Conservation (phyloP, 305 asterid genomes). For the Andrographis paniculata region DNA sequence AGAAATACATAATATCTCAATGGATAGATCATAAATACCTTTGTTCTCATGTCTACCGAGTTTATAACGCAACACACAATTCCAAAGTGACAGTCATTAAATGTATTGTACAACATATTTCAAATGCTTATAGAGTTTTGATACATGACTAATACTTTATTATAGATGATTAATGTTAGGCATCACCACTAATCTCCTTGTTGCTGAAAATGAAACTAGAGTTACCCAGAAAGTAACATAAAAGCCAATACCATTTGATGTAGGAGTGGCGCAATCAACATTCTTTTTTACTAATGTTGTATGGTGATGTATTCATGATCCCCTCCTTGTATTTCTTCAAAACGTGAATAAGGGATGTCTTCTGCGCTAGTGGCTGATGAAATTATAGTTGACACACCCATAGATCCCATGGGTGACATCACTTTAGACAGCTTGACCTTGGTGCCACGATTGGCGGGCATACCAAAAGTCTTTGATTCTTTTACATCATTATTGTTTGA, state of each 20-base stretch:
- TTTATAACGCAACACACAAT: conserved; percentile 2
- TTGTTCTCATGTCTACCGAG: conserved; percentile 2
- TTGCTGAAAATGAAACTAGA: conserved; percentile 27
- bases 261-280: conserved; percentile 25
- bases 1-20: too few species aligned
- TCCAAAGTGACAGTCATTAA: conserved; percentile 9
- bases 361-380: conserved; percentile 73
- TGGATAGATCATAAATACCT: not conserved
- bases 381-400: conserved; percentile 36
- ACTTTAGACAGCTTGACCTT: conserved; percentile 38
- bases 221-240: conserved; percentile 36
- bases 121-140: not conserved
- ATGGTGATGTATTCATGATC: conserved; percentile 56
- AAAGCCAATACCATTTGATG: conserved; percentile 27
- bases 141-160: not conserved
- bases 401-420: conserved; percentile 38
- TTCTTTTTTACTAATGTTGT: conserved; percentile 34
- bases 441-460: conserved; percentile 22
- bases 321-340: conserved; percentile 82
- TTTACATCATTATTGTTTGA: conserved; percentile 30
- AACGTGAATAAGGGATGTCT: conserved; percentile 74
- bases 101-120: too few species aligned
- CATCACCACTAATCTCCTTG: conserved; percentile 22
- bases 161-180: conserved; percentile 8
- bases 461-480: conserved; percentile 28